phyloP scores from a whole-genome alignment of 2,329 filamentous ascomycete genomes.

The Cladosporium halotolerans region DNA sequence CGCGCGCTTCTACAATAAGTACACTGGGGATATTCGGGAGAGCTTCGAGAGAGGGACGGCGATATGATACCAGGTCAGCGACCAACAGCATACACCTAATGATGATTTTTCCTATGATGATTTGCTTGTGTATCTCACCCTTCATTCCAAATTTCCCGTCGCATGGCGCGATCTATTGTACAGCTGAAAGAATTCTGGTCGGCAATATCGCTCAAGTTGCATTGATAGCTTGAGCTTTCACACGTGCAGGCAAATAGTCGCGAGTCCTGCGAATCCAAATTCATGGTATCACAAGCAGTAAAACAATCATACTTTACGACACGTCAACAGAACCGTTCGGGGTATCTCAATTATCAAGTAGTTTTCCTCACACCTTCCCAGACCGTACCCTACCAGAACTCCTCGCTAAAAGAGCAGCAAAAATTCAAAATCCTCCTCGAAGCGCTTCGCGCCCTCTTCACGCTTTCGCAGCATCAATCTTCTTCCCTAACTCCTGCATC shows the following conservation, averaged over 20 bases:
- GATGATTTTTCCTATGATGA: background rate
- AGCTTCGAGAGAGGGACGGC: constrained; percentile 97
- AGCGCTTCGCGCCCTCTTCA: background rate
- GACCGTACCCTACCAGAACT: background rate
- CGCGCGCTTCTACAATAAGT: constrained; percentile 94
- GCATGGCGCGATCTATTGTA: too few relatives aligned
- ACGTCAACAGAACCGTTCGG: background rate
- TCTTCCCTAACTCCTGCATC: constrained; percentile 23
- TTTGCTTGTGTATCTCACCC: too few relatives aligned
- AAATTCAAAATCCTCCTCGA: background rate
- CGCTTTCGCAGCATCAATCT: constrained; percentile 15
- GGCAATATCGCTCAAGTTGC: too few relatives aligned
- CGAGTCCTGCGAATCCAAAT: too few relatives aligned
- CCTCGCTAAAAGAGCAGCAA: background rate
- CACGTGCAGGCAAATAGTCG: too few relatives aligned
- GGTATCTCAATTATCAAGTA: background rate
- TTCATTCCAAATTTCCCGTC: too few relatives aligned
- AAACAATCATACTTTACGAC: too few relatives aligned
- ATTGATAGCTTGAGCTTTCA: too few relatives aligned
- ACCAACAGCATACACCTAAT: background rate
- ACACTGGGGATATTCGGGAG: constrained; percentile 92
- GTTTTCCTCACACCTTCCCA: background rate
- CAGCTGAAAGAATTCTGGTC: too few relatives aligned
- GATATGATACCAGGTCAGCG: constrained; percentile 53
- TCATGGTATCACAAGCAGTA: too few relatives aligned